These are phyloP conservation scores for Diaporthe capsici DNA, from an alignment of 2,329 filamentous ascomycete genomes.

Conservation along the genomic window DNA sequence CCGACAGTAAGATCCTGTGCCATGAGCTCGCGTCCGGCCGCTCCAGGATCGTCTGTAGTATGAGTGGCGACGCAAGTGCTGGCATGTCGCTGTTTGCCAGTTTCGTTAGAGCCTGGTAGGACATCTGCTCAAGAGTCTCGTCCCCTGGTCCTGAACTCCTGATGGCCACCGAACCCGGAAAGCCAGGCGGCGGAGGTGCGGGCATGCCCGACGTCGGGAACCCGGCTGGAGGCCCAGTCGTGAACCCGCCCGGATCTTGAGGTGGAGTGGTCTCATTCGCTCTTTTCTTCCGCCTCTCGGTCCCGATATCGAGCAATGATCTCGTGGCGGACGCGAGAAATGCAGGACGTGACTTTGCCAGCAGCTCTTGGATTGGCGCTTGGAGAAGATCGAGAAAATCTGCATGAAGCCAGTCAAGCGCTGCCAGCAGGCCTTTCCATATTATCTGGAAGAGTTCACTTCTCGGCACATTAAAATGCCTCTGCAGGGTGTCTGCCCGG, in stretches of 20 bases:
- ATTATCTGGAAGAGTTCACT: background rate
- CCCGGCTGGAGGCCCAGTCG: too few species aligned
- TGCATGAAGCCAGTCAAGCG: conserved; percentile 28
- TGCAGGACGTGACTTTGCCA: background rate
- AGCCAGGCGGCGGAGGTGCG: background rate
- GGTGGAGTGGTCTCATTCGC: background rate
- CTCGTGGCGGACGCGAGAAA: conserved; percentile 29
- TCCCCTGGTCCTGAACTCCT: background rate
- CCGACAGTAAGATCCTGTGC: conserved; percentile 32
- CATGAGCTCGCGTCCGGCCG: conserved; percentile 37
- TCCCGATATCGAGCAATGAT: conserved; percentile 20
- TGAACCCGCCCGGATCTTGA: background rate
- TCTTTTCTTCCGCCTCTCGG: background rate
- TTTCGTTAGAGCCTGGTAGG: conserved; percentile 18
- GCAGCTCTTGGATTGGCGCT: conserved; percentile 8
- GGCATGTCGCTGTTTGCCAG: conserved; percentile 22
- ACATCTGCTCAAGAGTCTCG: conserved; percentile 22
- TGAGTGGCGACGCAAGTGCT: conserved; percentile 27
- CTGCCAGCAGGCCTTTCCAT: conserved; percentile 11
- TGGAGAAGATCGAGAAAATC: background rate
- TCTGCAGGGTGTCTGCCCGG: background rate
- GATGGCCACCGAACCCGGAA: background rate
- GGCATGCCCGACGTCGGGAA: background rate
- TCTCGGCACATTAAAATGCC: background rate
- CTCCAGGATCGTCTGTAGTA: conserved; percentile 35